Evolutionary conservation across 148 eudicot species (phyloP).

Genomic region (Camellia granthamiana): DNA sequence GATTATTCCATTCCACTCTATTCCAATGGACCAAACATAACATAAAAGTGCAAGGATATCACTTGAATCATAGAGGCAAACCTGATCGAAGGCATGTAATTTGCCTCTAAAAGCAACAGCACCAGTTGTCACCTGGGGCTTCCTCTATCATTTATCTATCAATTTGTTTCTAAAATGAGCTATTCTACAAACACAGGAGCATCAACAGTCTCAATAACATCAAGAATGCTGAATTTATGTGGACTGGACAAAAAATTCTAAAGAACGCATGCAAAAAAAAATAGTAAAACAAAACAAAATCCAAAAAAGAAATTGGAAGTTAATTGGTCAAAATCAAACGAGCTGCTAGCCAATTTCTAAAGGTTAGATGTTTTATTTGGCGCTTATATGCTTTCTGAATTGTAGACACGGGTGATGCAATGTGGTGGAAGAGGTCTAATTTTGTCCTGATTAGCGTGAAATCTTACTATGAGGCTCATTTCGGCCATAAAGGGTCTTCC

Average conservation of each 20-base stretch:
- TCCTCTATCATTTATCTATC: slow-evolving; percentile 95
- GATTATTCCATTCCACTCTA: too few species aligned
- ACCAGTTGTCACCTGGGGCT: slow-evolving; percentile 88
- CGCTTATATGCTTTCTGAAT: too few species aligned
- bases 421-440: too few species aligned
- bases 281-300: neutral
- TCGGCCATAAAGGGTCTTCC: too few species aligned
- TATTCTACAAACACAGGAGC: slow-evolving; percentile 39
- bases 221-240: neutral
- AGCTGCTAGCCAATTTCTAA: too few species aligned
- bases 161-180: slow-evolving; percentile 70
- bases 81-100: slow-evolving; percentile 90
- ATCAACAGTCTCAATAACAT: slow-evolving; percentile 1
- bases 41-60: slow-evolving; percentile 4
- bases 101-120: slow-evolving; percentile 82
- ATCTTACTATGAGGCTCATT: too few species aligned
- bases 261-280: neutral
- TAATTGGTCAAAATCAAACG: neutral
- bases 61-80: slow-evolving; percentile 17
- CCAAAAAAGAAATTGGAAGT: neutral
- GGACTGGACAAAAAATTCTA: neutral
- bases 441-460: too few species aligned
- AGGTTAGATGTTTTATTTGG: too few species aligned
- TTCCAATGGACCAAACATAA: too few species aligned
- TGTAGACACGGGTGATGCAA: too few species aligned